Conservation (phyloP, 495 filamentous ascomycete genomes). For the Rostrohypoxylon terebratum region DNA sequence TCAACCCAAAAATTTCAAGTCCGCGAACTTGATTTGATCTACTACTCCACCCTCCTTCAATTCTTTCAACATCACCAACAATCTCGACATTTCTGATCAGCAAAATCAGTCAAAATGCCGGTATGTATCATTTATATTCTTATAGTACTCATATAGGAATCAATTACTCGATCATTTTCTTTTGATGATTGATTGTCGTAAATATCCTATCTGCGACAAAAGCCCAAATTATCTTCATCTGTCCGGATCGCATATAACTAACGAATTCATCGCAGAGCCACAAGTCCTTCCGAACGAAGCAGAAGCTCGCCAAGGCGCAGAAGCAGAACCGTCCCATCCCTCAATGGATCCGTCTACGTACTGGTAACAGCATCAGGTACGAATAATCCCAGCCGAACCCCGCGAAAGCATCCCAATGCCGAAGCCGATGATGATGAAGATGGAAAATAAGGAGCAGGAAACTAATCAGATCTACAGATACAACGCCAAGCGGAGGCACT, state of each 20-base stretch:
- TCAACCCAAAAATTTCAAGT: constrained; percentile 44
- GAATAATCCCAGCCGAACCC: constrained; percentile 46
- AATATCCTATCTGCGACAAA: constrained; percentile 10
- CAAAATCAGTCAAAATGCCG: constrained; percentile 82
- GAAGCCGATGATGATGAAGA: background rate
- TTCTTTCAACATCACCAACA: constrained; percentile 50
- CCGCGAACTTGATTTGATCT: constrained; percentile 38
- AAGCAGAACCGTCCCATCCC: constrained; percentile 99
- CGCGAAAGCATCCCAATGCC: constrained; percentile 1
- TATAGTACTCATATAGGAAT: background rate
- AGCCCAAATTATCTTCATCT: background rate
- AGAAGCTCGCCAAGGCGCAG: constrained; percentile 99
- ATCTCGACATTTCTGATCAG: constrained; percentile 56
- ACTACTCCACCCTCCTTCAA: constrained; percentile 49
- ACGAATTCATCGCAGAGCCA: constrained; percentile 74
- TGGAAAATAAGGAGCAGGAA: constrained; percentile 4
- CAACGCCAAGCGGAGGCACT: constrained; percentile 99
- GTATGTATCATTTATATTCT: constrained; percentile 64
- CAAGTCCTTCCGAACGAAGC: constrained; percentile 99
- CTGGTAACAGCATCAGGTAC: constrained; percentile 98
- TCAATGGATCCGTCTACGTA: constrained; percentile 98
- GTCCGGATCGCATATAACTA: constrained; percentile 19
- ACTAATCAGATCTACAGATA: constrained; percentile 70
- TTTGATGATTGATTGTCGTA: background rate
- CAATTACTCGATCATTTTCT: background rate